A percentile compares a stretch with the other conserved stretches of the same genome.
phyloP scores from a whole-genome alignment of 768 basidiomycete species.

The Suillus subalutaceus region DNA sequence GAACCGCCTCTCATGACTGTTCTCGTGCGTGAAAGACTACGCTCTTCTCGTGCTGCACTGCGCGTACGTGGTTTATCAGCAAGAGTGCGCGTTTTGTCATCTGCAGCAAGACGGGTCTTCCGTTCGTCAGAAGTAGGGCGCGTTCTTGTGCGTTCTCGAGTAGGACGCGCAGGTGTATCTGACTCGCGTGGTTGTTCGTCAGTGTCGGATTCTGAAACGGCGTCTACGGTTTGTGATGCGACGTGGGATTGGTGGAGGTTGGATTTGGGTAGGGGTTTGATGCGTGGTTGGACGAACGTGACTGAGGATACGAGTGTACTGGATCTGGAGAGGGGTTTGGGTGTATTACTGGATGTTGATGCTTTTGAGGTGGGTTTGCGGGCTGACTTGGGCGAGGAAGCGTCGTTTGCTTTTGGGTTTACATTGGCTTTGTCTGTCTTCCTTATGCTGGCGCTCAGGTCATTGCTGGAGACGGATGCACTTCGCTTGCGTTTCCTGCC shows the following conservation, averaged over 20 bases:
- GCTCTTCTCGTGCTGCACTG: slow-evolving; percentile 4
- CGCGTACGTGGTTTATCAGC: slow-evolving; percentile 23
- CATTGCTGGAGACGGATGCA: slow-evolving; percentile 26
- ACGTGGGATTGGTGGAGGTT: slow-evolving; percentile 14
- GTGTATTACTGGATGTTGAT: slow-evolving; percentile 16
- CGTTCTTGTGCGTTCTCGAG: slow-evolving; percentile 25
- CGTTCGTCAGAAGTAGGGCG: slow-evolving; percentile 25
- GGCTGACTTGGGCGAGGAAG: slow-evolving; percentile 13
- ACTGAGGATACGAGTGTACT: slow-evolving; percentile 3
- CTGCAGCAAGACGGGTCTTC: slow-evolving; percentile 19
- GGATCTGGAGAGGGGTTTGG: slow-evolving; percentile 17
- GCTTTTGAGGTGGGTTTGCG: slow-evolving; percentile 16
- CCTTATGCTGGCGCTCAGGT: slow-evolving; percentile 21
- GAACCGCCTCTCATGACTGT: slow-evolving; percentile 4
- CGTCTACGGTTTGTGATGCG: slow-evolving; percentile 14
- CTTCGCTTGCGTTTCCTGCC: slow-evolving; percentile 34
- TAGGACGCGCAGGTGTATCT: slow-evolving; percentile 15
- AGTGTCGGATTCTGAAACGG: slow-evolving; percentile 20
- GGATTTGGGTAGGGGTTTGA: slow-evolving; percentile 3
- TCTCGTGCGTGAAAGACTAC: slow-evolving; percentile 9
- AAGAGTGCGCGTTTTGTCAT: slow-evolving; percentile 23
- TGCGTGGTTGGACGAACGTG: slow-evolving; percentile 11
- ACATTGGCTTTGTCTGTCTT: slow-evolving; percentile 15
- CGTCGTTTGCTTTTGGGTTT: slow-evolving; percentile 4
- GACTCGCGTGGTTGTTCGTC: slow-evolving; percentile 23